Evolutionary conservation across 2,329 filamentous ascomycete genomes (phyloP), one percentile per base, ranked within the genome.

Genomic region (Exophiala phaeomuriformis): DNA sequence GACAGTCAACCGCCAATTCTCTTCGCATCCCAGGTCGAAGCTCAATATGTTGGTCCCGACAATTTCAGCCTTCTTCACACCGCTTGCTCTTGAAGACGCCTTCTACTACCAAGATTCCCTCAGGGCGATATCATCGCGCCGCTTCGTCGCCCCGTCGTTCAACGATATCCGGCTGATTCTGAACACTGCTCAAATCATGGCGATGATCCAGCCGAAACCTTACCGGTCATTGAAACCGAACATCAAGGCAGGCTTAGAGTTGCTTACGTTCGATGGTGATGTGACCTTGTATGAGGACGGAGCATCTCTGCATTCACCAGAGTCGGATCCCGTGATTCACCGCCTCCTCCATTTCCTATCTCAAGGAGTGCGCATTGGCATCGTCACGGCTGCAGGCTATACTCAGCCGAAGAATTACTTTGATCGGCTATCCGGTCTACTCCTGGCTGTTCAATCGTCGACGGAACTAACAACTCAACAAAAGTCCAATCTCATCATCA

Each of bases 221-320:
- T 54, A 58, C 41, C 42, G 50, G 3, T 49, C 55, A 10, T 47
- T 56, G 33, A 58, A 51, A 37, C 37, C 44, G 27, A 58, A 54
- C 12, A n/a, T 59, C n/a, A 74, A 76, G 42, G 84, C 86, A 27
- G 79, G 82, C 3, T 77, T 96, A 5, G 83, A 93, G 63, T 79
- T 98, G 3, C 85, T 95, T 50, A 98, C 93, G 0, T 98, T 98
- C 67, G 93, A 98, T 69, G 93, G 93, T 70, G 93, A 98, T 71
- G 90, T 98, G 47, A 98, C 93, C 1, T 78, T 98, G 27, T 98
- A 98, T 68, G 86, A 90, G 53, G 87, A 98, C 65, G 93, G 93
- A 8, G 79, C 89, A 64, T 88, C 82, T 59, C 76, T 98, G 5
- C 58, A 57, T 49, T 61, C 58, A 32, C 82, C 84, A 51, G 76